phyloP scores from a whole-genome alignment of 2,329 filamentous ascomycete species.

The Exophiala mesophila region DNA sequence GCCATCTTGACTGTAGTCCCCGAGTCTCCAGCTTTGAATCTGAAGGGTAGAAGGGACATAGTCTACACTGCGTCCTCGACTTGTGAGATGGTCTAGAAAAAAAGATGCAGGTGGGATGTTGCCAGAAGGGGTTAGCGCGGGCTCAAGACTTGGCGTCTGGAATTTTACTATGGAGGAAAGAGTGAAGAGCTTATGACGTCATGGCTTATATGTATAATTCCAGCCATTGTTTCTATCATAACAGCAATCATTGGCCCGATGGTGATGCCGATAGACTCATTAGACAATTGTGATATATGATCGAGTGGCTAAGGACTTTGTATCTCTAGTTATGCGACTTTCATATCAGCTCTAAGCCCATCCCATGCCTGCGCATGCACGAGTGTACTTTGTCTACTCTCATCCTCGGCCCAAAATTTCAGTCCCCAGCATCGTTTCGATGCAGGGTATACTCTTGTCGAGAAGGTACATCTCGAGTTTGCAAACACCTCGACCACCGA shows the following conservation, averaged over 20 bases:
- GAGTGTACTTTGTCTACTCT: constrained; percentile 7
- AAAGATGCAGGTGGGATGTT: background rate
- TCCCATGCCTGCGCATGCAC: constrained; percentile 17
- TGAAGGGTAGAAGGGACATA: constrained; percentile 62
- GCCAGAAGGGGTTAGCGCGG: background rate
- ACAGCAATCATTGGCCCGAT: too few species aligned
- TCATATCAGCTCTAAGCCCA: constrained; percentile 14
- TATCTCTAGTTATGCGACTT: background rate
- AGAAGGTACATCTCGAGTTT: constrained; percentile 40
- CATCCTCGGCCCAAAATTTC: constrained; percentile 18
- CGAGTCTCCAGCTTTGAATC: constrained; percentile 75
- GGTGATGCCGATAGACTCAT: too few species aligned
- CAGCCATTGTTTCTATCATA: too few species aligned
- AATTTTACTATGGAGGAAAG: background rate
- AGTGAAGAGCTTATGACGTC: too few species aligned
- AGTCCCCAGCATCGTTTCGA: constrained; percentile 11
- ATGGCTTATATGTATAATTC: too few species aligned
- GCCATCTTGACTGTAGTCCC: constrained; percentile 63
- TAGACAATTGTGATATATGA: too few species aligned
- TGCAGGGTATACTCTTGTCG: constrained; percentile 35
- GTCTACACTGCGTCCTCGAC: background rate
- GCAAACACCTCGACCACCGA: constrained; percentile 45
- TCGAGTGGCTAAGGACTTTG: too few species aligned
- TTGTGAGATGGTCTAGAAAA: background rate
- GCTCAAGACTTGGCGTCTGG: background rate